Percentiles rank a stretch among this genome's conserved stretches.
Conservation (phyloP, 768 basidiomycete genomes). For the Leccinum boreale region DNA sequence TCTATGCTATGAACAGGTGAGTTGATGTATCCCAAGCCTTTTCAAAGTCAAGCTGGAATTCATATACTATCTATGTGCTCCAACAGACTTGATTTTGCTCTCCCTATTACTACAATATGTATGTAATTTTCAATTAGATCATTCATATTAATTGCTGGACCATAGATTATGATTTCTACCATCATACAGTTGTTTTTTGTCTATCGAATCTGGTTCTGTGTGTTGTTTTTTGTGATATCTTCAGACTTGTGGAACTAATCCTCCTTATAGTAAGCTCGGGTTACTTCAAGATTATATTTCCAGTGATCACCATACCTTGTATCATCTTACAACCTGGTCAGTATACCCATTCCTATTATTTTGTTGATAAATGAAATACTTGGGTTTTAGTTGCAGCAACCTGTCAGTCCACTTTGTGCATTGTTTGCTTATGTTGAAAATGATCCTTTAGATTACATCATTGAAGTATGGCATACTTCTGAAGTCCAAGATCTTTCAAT, state of each 20-base stretch:
- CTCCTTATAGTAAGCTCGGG: neutral
- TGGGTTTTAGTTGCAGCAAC: neutral
- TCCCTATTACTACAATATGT: neutral
- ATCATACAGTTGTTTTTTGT: neutral
- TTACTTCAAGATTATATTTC: neutral
- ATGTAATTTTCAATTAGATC: neutral
- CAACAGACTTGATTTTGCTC: neutral
- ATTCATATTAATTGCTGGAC: neutral
- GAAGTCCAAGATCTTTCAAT: neutral
- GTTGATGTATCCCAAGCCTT: neutral
- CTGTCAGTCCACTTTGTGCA: neutral
- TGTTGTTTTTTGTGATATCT: neutral
- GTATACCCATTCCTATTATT: neutral
- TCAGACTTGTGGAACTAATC: neutral
- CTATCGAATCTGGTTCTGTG: neutral
- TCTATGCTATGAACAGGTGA: neutral
- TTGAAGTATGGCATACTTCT: neutral
- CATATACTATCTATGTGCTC: neutral
- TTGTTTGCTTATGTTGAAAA: neutral
- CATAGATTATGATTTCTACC: neutral
- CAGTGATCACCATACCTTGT: neutral
- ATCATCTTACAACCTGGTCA: neutral
- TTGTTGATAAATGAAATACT: neutral
- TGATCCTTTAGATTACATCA: neutral
- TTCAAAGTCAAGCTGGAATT: neutral